Conservation (phyloP, 352 stramenopile genomes). For the Globisporangium polare region DNA sequence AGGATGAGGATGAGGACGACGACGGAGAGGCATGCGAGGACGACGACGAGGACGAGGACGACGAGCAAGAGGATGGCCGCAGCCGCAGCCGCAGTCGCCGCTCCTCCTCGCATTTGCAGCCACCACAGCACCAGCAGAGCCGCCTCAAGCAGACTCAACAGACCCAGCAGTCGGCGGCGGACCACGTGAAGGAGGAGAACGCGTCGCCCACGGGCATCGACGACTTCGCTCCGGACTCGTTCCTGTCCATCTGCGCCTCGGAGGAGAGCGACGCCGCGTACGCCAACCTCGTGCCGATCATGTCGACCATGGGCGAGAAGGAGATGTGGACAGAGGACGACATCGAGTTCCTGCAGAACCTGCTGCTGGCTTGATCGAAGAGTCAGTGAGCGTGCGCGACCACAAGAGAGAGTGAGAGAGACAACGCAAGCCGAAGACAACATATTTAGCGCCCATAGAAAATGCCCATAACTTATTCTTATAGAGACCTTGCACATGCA, state of each 20-base stretch:
- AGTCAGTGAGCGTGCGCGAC: background rate
- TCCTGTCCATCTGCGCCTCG: slow-evolving; percentile 34
- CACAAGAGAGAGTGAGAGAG: background rate
- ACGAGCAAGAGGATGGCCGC: background rate
- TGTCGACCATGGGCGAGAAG: slow-evolving; percentile 39
- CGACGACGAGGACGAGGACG: slow-evolving; percentile 1
- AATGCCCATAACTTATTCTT: slow-evolving; percentile 9
- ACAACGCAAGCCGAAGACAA: background rate
- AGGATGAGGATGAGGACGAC: background rate
- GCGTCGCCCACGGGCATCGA: slow-evolving; percentile 54
- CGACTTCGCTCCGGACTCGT: slow-evolving; percentile 54
- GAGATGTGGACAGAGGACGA: slow-evolving; percentile 79
- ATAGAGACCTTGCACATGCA: background rate
- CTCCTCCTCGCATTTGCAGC: background rate
- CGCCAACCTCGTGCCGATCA: slow-evolving; percentile 41
- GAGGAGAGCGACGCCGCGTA: slow-evolving; percentile 30
- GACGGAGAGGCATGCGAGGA: slow-evolving; percentile 2
- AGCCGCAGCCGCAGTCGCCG: background rate
- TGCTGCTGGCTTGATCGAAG: slow-evolving; percentile 50
- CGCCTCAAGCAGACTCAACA: slow-evolving; percentile 12
- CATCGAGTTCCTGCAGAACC: slow-evolving; percentile 73
- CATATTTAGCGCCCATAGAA: slow-evolving; percentile 10
- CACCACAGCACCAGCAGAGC: slow-evolving; percentile 4
- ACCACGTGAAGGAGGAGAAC: slow-evolving; percentile 28
- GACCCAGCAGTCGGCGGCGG: background rate